phyloP scores from a whole-genome alignment of 2,329 filamentous ascomycete genomes.

The Cercospora sojina region DNA sequence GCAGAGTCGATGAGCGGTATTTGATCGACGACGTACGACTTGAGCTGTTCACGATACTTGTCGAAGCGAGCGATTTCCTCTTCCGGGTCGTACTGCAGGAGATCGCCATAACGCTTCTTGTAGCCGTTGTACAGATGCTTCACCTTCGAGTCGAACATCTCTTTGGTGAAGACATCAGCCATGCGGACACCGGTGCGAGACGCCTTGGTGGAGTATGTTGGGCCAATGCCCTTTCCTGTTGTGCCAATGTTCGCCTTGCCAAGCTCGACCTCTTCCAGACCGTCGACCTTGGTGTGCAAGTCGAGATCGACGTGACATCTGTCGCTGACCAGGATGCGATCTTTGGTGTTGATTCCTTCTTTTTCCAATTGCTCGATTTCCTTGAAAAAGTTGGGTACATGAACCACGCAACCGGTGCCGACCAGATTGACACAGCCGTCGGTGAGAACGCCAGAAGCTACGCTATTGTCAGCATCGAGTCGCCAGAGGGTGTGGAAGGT shows the following conservation, averaged over 20 bases:
- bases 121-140: slow-evolving; percentile 61
- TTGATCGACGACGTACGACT: slow-evolving; percentile 64
- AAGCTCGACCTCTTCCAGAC: slow-evolving; percentile 58
- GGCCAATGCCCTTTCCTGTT: slow-evolving; percentile 51
- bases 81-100: slow-evolving; percentile 67
- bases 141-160: slow-evolving; percentile 65
- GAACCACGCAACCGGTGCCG: slow-evolving; percentile 64
- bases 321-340: slow-evolving; percentile 64
- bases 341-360: slow-evolving; percentile 59
- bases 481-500: neutral
- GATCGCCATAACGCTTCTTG: slow-evolving; percentile 66
- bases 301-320: slow-evolving; percentile 64
- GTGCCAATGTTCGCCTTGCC: slow-evolving; percentile 53
- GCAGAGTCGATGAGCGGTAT: slow-evolving; percentile 63
- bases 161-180: slow-evolving; percentile 65
- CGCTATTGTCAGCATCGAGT: slow-evolving; percentile 16
- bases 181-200: slow-evolving; percentile 66
- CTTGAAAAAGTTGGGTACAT: slow-evolving; percentile 63
- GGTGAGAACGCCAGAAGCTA: slow-evolving; percentile 69
- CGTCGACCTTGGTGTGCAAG: slow-evolving; percentile 66
- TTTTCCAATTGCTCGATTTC: slow-evolving; percentile 61
- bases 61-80: slow-evolving; percentile 65
- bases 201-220: slow-evolving; percentile 63
- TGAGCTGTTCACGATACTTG: slow-evolving; percentile 57
- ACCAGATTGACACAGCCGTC: slow-evolving; percentile 71